Conservation (phyloP, 306 rosid species). For the peach (Prunus persica) region Prunus_persica_NCBIv2 NC_034014.1:10088001-10088500, state of each 20-base stretch:
- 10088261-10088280: constrained; percentile 1
- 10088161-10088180: neutral
- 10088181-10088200: neutral
- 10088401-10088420: constrained; percentile 16
- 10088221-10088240: neutral
- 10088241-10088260: neutral
- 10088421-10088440: constrained; percentile 37
- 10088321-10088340: constrained; percentile 8
- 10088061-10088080: neutral
- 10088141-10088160: neutral
- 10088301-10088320: neutral
- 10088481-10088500: constrained; percentile 23
- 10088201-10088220: neutral
- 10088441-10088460: constrained; percentile 13
- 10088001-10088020: neutral
- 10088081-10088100: neutral
- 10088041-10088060: neutral
- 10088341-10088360: constrained; percentile 28
- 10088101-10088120: neutral
- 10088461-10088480: constrained; percentile 26
- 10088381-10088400: neutral
- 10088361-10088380: constrained; percentile 23
- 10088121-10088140: neutral
- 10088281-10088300: constrained; percentile 9
- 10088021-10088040: neutral